These are phyloP conservation scores for Malassezia pachydermatis DNA, from an alignment of 1,284 basidiomycete genomes.

Conservation along the genomic window DNA sequence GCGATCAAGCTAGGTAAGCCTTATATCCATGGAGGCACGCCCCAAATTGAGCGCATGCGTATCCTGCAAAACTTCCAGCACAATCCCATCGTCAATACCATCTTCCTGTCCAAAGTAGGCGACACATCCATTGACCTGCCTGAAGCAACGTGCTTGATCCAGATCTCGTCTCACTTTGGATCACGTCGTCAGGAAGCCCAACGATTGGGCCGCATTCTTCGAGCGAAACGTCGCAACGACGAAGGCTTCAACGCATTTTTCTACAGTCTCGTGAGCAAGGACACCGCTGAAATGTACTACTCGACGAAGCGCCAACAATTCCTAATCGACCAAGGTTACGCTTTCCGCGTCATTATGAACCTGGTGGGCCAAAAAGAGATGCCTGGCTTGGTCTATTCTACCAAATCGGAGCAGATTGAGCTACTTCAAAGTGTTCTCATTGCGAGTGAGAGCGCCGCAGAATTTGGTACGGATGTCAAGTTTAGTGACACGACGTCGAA, in stretches of 20 bases:
- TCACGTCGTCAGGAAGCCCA: conserved; percentile 97
- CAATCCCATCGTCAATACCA: conserved; percentile 85
- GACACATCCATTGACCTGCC: conserved; percentile 98
- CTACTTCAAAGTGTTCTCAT: conserved; percentile 78
- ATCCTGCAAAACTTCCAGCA: conserved; percentile 93
- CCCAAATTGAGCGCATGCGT: conserved; percentile 88
- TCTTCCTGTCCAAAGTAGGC: conserved; percentile 97
- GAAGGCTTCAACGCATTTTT: conserved; percentile 99
- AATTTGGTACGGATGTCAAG: conserved; percentile 71
- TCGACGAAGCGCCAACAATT: conserved; percentile 98
- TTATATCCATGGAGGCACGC: conserved; percentile 92
- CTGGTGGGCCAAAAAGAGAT: conserved; percentile 80
- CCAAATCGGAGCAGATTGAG: conserved; percentile 85
- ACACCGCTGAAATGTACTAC: conserved; percentile 99
- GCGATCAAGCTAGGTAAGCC: conserved; percentile 86
- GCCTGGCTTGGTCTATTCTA: conserved; percentile 81
- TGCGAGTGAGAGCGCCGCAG: conserved; percentile 80
- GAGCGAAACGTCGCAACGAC: conserved; percentile 94
- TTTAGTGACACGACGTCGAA: conserved; percentile 40
- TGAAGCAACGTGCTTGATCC: conserved; percentile 96
- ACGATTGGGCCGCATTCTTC: conserved; percentile 78
- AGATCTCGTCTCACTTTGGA: conserved; percentile 99
- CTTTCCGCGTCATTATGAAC: conserved; percentile 98
- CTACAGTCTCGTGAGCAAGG: conserved; percentile 95
- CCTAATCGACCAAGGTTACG: conserved; percentile 94